Evolutionary conservation across 106 monocot species (phyloP).

Genomic region (Dioscorea dumetorum): DNA sequence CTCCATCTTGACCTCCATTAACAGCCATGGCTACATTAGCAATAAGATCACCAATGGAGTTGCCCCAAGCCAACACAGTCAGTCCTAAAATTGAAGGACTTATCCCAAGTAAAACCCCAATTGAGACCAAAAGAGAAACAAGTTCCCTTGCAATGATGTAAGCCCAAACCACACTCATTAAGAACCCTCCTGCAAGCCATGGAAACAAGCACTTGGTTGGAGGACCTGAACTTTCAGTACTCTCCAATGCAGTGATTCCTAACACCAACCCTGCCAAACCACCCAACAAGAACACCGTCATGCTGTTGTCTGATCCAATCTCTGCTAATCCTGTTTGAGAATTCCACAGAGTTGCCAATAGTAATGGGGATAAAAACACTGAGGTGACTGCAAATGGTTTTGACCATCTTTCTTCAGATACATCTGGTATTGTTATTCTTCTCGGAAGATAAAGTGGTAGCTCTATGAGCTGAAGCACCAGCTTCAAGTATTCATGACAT

Average conservation of each 20-base stretch:
- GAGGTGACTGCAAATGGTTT: constrained; percentile 26
- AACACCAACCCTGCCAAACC: constrained; percentile 19
- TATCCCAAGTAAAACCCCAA: constrained; percentile 34
- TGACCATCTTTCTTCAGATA: constrained; percentile 25
- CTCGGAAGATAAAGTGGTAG: constrained; percentile 42
- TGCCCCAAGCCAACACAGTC: constrained; percentile 57
- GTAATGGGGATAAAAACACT: constrained; percentile 23
- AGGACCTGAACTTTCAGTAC: constrained; percentile 16
- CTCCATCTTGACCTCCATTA: constrained; percentile 30
- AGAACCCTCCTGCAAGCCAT: constrained; percentile 46
- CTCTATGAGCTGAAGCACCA: constrained; percentile 7
- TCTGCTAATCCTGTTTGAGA: constrained; percentile 8
- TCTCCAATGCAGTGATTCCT: constrained; percentile 17
- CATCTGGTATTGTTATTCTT: constrained; percentile 47
- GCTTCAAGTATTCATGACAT: too few species aligned
- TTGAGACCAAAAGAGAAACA: constrained; percentile 31
- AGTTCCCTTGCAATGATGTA: constrained; percentile 45
- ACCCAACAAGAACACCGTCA: constrained; percentile 8
- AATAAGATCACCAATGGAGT: constrained; percentile 49
- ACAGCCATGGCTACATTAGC: constrained; percentile 47
- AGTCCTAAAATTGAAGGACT: constrained; percentile 45
- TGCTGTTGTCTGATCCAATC: constrained; percentile 1
- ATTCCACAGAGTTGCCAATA: constrained; percentile 34
- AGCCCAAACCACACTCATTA: constrained; percentile 65
- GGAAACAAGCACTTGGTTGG: constrained; percentile 25